A percentile compares a stretch with the other conserved stretches of the same genome.
phyloP scores from a whole-genome alignment of 352 stramenopile genomes.

The Pythium volutum region DNA sequence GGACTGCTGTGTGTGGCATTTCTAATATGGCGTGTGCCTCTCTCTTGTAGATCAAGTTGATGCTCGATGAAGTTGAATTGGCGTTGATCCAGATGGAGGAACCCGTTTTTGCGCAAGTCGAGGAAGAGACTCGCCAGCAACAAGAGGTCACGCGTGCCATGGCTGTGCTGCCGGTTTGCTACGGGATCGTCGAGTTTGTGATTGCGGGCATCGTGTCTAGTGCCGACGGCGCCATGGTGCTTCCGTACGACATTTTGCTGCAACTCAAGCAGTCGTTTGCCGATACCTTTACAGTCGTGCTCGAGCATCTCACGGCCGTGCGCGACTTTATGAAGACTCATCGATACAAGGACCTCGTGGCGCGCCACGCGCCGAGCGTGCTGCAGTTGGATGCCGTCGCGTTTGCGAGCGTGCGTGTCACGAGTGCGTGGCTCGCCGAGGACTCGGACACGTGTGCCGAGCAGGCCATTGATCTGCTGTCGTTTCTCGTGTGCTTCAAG shows the following conservation, averaged over 20 bases:
- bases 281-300: slow-evolving; percentile 67
- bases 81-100: slow-evolving; percentile 71
- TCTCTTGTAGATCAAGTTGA: slow-evolving; percentile 68
- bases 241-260: slow-evolving; percentile 70
- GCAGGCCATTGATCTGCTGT: slow-evolving; percentile 63
- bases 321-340: slow-evolving; percentile 74
- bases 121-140: slow-evolving; percentile 42
- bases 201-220: slow-evolving; percentile 63
- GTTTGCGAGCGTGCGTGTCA: slow-evolving; percentile 70
- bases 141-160: slow-evolving; percentile 57
- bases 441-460: slow-evolving; percentile 72
- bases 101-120: slow-evolving; percentile 37
- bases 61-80: slow-evolving; percentile 80
- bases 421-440: slow-evolving; percentile 81
- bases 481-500: slow-evolving; percentile 81
- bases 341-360: slow-evolving; percentile 49
- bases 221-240: slow-evolving; percentile 34
- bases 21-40: neutral
- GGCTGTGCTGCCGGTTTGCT: slow-evolving; percentile 69
- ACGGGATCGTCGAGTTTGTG: slow-evolving; percentile 68
- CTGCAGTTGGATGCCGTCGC: slow-evolving; percentile 69
- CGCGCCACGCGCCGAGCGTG: slow-evolving; percentile 32
- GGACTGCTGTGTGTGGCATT: neutral
- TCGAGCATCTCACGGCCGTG: slow-evolving; percentile 64
- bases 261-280: slow-evolving; percentile 72